Evolutionary conservation across 2,329 filamentous ascomycete species (phyloP), one percentile per base, ranked within the genome.

Genomic region (Fusarium pininemorale): DNA sequence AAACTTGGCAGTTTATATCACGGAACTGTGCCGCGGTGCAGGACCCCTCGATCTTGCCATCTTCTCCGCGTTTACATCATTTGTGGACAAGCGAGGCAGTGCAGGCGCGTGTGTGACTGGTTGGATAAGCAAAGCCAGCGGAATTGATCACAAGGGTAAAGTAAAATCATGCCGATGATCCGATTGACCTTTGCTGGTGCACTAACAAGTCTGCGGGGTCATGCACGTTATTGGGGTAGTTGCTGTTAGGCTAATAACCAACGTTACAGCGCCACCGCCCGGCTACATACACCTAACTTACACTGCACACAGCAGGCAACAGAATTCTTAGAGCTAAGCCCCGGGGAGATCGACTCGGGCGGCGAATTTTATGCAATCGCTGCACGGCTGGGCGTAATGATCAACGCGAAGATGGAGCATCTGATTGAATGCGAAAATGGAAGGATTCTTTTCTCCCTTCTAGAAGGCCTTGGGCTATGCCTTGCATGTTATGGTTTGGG

Each of bases 1-100:
- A 41, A n/a, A 59, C 20, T 30, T 62, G 35, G n/a, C 6, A 20
- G 30, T 68, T 68, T 68, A 68, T 68, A 68, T 68, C 55, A 35
- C 28, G 47, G 15, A 61, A 50, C 66, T 38, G 63, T 48, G 55
- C 66, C 54, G 37, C 48, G 47, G 14, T 48, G 26, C 26, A 7
- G 9, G 32, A 6, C 42, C 20, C 50, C 35, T 54, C 50, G 7
- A 54, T 54, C 50, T 54, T 22, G 53, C 63, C 38, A 35, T 42
- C 18, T 39, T 37, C 16, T 39, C 38, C 30, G 8, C 53, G 32
- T 58, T 47, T 35, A 10, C 41, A 58, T 62, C 35, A 53, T 48
- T 35, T 16, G n/a, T 28, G 20, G 38, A 26, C 24, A 37, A 38
- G 30, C 12, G 64, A 44, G 66, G 66, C 66, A 68, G 66, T 68